phyloP scores from a whole-genome alignment of 2,329 filamentous ascomycete species.

The Knufia fluminis region DNA sequence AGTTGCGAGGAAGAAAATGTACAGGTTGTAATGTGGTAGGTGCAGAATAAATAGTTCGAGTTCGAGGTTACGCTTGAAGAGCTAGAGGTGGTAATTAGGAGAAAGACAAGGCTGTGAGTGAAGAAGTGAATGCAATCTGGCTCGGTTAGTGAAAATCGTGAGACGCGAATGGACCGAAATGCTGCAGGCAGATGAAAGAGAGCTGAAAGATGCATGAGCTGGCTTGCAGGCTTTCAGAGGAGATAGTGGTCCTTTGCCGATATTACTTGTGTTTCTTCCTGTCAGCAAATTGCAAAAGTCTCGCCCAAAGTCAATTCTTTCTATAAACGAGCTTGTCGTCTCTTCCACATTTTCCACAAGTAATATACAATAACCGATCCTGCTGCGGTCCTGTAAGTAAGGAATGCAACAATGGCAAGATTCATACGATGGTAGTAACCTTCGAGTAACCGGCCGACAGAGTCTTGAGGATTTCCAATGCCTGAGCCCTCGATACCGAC shows the following conservation, averaged over 20 bases:
- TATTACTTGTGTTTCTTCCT: too few relatives aligned
- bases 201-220: background rate
- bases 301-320: background rate
- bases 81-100: background rate
- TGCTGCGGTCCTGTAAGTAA: slow-evolving; percentile 30
- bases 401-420: slow-evolving; percentile 32
- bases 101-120: background rate
- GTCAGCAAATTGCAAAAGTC: too few relatives aligned
- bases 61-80: background rate
- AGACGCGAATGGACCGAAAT: background rate
- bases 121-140: background rate
- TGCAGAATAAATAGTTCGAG: background rate
- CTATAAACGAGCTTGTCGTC: background rate
- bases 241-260: too few relatives aligned
- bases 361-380: slow-evolving; percentile 17
- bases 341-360: slow-evolving; percentile 15
- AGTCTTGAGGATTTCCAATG: slow-evolving; percentile 30
- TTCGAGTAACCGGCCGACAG: slow-evolving; percentile 33
- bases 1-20: too few relatives aligned
- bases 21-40: background rate
- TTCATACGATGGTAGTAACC: slow-evolving; percentile 36
- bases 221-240: too few relatives aligned
- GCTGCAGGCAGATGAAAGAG: background rate
- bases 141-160: background rate
- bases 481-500: slow-evolving; percentile 33